Evolutionary conservation across 2,329 filamentous ascomycete genomes (phyloP), one percentile per base, ranked within the genome.

Genomic region (Cladosporium halotolerans): DNA sequence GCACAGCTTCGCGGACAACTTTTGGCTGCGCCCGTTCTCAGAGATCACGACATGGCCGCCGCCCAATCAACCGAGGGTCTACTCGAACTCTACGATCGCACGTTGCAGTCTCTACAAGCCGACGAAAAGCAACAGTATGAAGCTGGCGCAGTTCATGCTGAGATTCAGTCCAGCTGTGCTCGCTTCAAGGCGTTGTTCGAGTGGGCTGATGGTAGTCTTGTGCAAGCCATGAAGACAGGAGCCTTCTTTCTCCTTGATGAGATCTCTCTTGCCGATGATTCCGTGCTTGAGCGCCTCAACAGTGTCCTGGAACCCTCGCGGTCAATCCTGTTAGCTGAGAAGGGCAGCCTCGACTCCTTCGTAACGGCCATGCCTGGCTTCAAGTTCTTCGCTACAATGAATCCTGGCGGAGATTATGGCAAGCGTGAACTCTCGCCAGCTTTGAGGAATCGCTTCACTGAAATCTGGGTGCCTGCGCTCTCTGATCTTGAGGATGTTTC

Each of bases 331-430:
- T 79, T 99, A 13, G 95, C 95, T 0, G 93, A 99, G 68, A 99
- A 97, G 70, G 95, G 93, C 0, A 82, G 88, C 2, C 79, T 87
- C 4, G 85, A 96, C 67, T 90, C 90, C 0, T 84, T 88, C 58
- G 80, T 99, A 23, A 80, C 81, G 38, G 93, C 87, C 5, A 71
- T 78, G 9, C 77, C 86, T 39, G 88, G 86, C 0, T 99, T 97
- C 70, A 91, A 99, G 64, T 96, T 99, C 70, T 82, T 99, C 55
- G 92, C 93, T 3, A 99, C 93, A 0, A 99, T 99, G 93, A 99
- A 99, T 61, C 93, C 93, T 8, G 95, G 95, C 47, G 93, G 95
- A 43, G 93, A 99, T 66, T 99, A 97, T 68, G 93, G 93, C 59
- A 99, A 99, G 73, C 89, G 92, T 62, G 93, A 99, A 69, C 79